phyloP scores from a whole-genome alignment of 352 stramenopile species.

The Phytophthora sojae region DNA sequence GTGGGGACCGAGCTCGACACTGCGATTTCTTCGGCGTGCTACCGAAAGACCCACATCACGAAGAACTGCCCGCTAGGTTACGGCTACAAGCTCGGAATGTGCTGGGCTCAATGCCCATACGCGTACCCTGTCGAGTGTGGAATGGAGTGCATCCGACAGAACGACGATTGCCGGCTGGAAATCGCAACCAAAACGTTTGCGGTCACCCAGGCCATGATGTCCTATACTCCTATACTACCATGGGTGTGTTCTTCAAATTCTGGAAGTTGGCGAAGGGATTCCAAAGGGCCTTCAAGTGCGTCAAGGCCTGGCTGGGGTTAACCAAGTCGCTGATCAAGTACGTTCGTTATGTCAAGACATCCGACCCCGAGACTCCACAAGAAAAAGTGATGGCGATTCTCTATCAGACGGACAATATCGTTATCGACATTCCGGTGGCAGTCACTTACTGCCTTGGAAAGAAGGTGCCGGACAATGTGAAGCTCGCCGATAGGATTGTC shows the following conservation, averaged over 20 bases:
- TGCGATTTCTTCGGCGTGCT: slow-evolving; percentile 28
- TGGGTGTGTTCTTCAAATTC: slow-evolving; percentile 24
- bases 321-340: slow-evolving; percentile 41
- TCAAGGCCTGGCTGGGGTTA: slow-evolving; percentile 29
- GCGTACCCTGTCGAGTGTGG: slow-evolving; percentile 48
- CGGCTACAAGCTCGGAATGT: slow-evolving; percentile 20
- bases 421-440: slow-evolving; percentile 48
- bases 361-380: slow-evolving; percentile 32
- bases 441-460: slow-evolving; percentile 43
- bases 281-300: slow-evolving; percentile 36
- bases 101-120: slow-evolving; percentile 49
- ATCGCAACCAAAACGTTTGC: slow-evolving; percentile 24
- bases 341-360: slow-evolving; percentile 33
- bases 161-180: slow-evolving; percentile 37
- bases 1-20: slow-evolving; percentile 11
- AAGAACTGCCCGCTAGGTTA: slow-evolving; percentile 28
- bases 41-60: slow-evolving; percentile 33
- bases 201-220: slow-evolving; percentile 19
- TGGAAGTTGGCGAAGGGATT: slow-evolving; percentile 20
- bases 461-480: slow-evolving; percentile 27
- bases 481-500: slow-evolving; percentile 38
- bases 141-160: slow-evolving; percentile 51
- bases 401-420: slow-evolving; percentile 45
- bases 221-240: slow-evolving; percentile 25
- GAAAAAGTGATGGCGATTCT: slow-evolving; percentile 45